Percentiles rank a stretch among this genome's conserved stretches.
Conservation (phyloP, 2,329 filamentous ascomycete species). For the Magnaporthiopsis poae region DNA sequence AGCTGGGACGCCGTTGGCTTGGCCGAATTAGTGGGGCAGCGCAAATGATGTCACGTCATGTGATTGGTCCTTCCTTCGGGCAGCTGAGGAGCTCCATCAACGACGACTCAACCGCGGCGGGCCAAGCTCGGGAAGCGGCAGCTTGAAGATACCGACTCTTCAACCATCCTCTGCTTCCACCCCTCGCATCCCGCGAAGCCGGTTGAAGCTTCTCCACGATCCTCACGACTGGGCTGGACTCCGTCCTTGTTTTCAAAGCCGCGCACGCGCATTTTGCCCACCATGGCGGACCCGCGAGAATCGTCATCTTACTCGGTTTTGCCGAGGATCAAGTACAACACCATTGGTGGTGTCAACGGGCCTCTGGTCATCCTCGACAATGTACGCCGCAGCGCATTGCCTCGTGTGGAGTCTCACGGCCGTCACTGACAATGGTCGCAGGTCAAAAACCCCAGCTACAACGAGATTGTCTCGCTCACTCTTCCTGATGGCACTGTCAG, state of each 20-base stretch:
- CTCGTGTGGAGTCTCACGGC: not conserved
- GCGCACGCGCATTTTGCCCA: slow-evolving; percentile 13
- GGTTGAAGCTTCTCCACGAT: not conserved
- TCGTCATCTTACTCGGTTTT: slow-evolving; percentile 50
- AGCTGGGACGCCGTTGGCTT: not conserved
- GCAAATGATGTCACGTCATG: slow-evolving; percentile 6
- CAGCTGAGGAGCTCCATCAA: slow-evolving; percentile 8
- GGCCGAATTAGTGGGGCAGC: slow-evolving; percentile 3
- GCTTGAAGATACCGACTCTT: slow-evolving; percentile 1
- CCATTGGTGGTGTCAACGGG: slow-evolving; percentile 93
- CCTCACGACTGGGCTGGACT: not conserved
- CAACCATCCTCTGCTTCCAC: slow-evolving; percentile 1
- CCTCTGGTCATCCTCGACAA: slow-evolving; percentile 96
- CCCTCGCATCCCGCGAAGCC: not conserved
- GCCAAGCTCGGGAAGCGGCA: slow-evolving; percentile 4
- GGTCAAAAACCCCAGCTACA: slow-evolving; percentile 96
- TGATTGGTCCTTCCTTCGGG: slow-evolving; percentile 5
- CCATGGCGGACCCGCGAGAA: slow-evolving; percentile 48
- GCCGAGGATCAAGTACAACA: slow-evolving; percentile 81
- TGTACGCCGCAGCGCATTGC: slow-evolving; percentile 41
- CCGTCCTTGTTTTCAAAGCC: not conserved
- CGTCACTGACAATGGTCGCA: slow-evolving; percentile 28
- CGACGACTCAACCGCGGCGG: not conserved
- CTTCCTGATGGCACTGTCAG: slow-evolving; percentile 89
- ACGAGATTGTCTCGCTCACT: slow-evolving; percentile 94